Evolutionary conservation across 108 stramenopile species (phyloP), one percentile per base, ranked within the genome.

Genomic region (Conticribra guillardii): DNA sequence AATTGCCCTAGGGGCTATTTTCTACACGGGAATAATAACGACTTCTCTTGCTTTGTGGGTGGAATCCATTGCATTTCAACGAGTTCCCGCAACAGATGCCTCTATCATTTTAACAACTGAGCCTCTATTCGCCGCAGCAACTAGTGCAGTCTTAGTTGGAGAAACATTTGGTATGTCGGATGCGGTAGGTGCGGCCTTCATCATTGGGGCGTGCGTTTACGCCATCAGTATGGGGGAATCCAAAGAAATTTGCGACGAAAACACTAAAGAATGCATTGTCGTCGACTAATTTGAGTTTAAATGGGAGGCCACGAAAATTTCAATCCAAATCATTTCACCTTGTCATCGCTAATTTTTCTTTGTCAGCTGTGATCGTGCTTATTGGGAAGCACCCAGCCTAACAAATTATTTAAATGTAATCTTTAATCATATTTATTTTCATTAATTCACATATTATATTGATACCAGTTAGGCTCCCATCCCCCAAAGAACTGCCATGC

Each of bases 51-150:
- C 86, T 28, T 45, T 91, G 33, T 91, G 90, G 90, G 67, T 91
- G 4, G 83, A 87, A 56, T 84, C 85, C 17, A 72, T 84, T 56
- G 87, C 87, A 22, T 91, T 91, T 64, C 75, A 73, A 23, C 68
- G 81, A 21, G 87, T 91, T 11, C 86, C 87, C 2, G 87, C 87
- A 16, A 88, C 85, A 31, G 90, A 91, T 64, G 87, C 87, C 0
- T 83, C 84, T 14, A 58, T 91, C 46, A 91, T 91, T 61, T 49
- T 91, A 21, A 91, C 90, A 9, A 85, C 87, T 0, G 90, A 91
- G 67, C 90, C 90, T 23, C 57, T 91, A 30, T 83, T 86, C 63
- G 87, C 90, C 19, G 86, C 90, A 5, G 77, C 70, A 14, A 46
- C 69, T 31, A 83, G 82, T 56, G 87, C 90, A 0, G 27, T 83